These are phyloP conservation scores for Acanthochlamys bracteata DNA, from an alignment of 106 monocot genomes.

Conservation along the genomic window DNA sequence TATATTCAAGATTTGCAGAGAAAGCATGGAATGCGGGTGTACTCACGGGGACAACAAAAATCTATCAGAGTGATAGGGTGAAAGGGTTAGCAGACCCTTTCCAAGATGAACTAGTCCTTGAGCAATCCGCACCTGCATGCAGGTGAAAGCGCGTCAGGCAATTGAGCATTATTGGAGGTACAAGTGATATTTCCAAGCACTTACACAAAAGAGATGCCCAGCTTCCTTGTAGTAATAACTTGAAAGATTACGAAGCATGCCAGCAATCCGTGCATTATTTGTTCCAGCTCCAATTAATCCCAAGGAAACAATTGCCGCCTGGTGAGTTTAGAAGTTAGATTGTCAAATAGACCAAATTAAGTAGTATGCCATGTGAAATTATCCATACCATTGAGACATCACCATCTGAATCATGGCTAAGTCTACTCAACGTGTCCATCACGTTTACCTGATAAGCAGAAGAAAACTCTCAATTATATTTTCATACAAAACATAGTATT, in stretches of 20 bases:
- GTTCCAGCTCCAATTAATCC: conserved; percentile 95
- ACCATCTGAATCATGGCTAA: conserved; percentile 91
- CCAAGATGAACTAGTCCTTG: conserved; percentile 96
- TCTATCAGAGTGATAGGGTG: conserved; percentile 89
- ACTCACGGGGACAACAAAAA: conserved; percentile 90
- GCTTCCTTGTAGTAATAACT: conserved; percentile 99
- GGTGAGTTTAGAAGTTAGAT: conserved; percentile 12
- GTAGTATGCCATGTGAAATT: neutral
- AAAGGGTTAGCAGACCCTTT: conserved; percentile 92
- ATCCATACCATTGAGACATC: conserved; percentile 83
- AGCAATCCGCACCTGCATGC: conserved; percentile 82
- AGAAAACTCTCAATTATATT: too few species aligned
- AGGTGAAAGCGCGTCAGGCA: neutral
- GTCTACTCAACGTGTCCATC: conserved; percentile 93
- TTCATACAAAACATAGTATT: too few species aligned
- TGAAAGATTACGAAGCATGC: conserved; percentile 95
- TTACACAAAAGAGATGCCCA: conserved; percentile 93
- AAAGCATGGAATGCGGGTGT: neutral
- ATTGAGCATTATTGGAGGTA: neutral
- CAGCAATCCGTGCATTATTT: conserved; percentile 93
- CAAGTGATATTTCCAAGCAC: conserved; percentile 1
- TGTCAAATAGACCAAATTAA: conserved; percentile 1
- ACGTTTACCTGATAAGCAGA: conserved; percentile 66
- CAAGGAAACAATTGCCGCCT: conserved; percentile 91
- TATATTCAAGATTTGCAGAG: neutral